phyloP scores from a whole-genome alignment of 495 filamentous ascomycete species.

The Aspergillus panamensis region DNA sequence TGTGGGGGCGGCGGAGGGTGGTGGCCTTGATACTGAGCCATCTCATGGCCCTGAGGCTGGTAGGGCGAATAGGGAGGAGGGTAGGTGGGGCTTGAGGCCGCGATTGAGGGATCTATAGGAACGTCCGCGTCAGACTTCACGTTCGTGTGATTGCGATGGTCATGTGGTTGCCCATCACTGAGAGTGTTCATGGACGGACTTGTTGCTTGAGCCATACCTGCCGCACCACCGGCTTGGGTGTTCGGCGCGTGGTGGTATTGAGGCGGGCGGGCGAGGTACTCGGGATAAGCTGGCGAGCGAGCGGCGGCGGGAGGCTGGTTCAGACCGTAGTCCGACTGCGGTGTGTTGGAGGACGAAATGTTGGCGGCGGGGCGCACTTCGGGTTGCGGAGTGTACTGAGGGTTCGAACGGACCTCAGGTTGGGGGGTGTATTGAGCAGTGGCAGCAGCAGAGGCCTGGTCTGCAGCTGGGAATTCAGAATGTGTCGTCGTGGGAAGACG shows the following conservation, averaged over 20 bases:
- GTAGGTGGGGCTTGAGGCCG: conserved; percentile 88
- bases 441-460: conserved; percentile 79
- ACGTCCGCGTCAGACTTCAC: conserved; percentile 91
- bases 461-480: conserved; percentile 81
- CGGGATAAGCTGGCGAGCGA: conserved; percentile 75
- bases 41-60: conserved; percentile 73
- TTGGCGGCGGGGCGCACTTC: conserved; percentile 68
- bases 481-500: conserved; percentile 54
- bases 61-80: conserved; percentile 83
- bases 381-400: conserved; percentile 62
- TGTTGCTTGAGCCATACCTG: conserved; percentile 95
- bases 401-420: conserved; percentile 42
- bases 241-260: conserved; percentile 67
- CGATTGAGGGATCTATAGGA: conserved; percentile 98
- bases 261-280: conserved; percentile 62
- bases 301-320: conserved; percentile 68
- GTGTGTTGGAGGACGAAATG: conserved; percentile 70
- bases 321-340: conserved; percentile 82
- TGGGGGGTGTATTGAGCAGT: conserved; percentile 47
- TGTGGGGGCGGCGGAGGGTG: conserved; percentile 53
- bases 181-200: conserved; percentile 88
- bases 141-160: conserved; percentile 59
- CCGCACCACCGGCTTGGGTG: conserved; percentile 69
- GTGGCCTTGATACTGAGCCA: conserved; percentile 64
- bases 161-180: conserved; percentile 69